A percentile compares a stretch with the other conserved stretches of the same genome.
Conservation (phyloP, 2,329 filamentous ascomycete species). For the Stachybotrys chlorohalonatus region DNA sequence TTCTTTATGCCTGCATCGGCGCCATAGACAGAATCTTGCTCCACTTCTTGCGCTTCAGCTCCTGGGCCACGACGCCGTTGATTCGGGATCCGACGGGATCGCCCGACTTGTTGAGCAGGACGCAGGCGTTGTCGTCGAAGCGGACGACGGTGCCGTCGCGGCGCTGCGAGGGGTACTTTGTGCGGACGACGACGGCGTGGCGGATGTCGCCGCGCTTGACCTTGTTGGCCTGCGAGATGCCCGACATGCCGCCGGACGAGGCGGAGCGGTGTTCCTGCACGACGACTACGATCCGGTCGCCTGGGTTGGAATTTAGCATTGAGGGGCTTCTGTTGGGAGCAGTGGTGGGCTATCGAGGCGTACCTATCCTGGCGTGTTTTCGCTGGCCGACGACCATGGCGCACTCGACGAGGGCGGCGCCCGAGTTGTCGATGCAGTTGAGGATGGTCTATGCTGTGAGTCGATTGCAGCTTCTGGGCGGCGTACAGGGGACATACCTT, state of each 20-base stretch:
- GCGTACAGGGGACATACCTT: constrained; percentile 44
- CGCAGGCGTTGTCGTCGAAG: constrained; percentile 97
- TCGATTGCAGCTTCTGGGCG: background rate
- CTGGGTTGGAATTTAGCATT: constrained; percentile 33
- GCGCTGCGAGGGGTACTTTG: constrained; percentile 76
- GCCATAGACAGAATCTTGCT: constrained; percentile 97
- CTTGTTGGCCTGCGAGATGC: constrained; percentile 71
- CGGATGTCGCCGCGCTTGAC: constrained; percentile 94
- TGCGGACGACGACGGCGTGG: constrained; percentile 91
- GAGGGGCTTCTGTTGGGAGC: background rate
- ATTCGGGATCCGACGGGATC: constrained; percentile 90
- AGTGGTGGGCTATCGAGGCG: constrained; percentile 2
- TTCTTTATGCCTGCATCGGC: constrained; percentile 49
- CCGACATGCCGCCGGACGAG: constrained; percentile 61
- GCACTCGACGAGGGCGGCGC: constrained; percentile 94
- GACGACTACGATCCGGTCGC: constrained; percentile 93
- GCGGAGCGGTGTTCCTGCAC: constrained; percentile 92
- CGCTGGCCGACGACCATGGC: constrained; percentile 89
- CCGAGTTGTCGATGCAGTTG: constrained; percentile 99
- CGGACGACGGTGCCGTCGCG: constrained; percentile 82
- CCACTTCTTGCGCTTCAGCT: constrained; percentile 90
- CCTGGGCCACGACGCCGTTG: constrained; percentile 83
- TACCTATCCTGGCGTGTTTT: constrained; percentile 80
- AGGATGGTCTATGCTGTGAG: constrained; percentile 67
- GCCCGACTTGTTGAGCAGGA: constrained; percentile 92